Evolutionary conservation across 495 filamentous ascomycete species (phyloP).

Genomic region (Aspergillus cavernicola): DNA sequence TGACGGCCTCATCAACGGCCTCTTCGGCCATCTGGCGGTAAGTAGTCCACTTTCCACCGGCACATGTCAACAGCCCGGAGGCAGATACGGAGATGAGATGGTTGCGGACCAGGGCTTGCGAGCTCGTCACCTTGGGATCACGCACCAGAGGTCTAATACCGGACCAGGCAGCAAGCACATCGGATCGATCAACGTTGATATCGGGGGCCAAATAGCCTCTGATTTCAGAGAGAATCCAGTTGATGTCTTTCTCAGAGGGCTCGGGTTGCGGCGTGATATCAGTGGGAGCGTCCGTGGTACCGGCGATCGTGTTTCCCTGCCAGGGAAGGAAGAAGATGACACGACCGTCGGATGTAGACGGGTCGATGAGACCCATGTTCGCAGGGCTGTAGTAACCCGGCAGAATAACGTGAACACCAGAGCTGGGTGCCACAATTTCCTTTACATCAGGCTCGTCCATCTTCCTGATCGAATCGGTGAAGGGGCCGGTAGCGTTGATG

Average conservation of each 20-base stretch:
- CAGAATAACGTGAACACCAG: slow-evolving; percentile 91
- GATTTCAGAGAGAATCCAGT: slow-evolving; percentile 94
- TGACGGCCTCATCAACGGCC: slow-evolving; percentile 85
- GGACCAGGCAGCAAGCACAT: slow-evolving; percentile 94
- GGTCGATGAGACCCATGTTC: slow-evolving; percentile 96
- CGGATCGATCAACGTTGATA: slow-evolving; percentile 88
- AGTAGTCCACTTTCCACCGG: slow-evolving; percentile 99
- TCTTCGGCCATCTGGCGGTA: slow-evolving; percentile 99
- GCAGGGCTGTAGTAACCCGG: slow-evolving; percentile 93
- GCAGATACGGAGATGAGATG: slow-evolving; percentile 85
- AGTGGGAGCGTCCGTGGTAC: slow-evolving; percentile 91
- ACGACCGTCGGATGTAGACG: slow-evolving; percentile 87
- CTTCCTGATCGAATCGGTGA: slow-evolving; percentile 89
- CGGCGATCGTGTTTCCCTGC: slow-evolving; percentile 98
- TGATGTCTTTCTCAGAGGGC: slow-evolving; percentile 87
- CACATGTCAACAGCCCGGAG: slow-evolving; percentile 86
- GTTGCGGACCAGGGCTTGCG: slow-evolving; percentile 91
- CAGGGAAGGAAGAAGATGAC: slow-evolving; percentile 99
- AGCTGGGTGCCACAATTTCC: slow-evolving; percentile 91
- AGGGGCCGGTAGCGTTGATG: slow-evolving; percentile 96
- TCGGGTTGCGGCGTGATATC: slow-evolving; percentile 76
- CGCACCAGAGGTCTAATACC: slow-evolving; percentile 92
- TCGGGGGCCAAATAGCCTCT: slow-evolving; percentile 85
- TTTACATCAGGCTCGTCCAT: slow-evolving; percentile 72
- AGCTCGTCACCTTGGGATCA: slow-evolving; percentile 90